Evolutionary conservation across 768 basidiomycete species (phyloP), one percentile per base, ranked within the genome.

Genomic region (Mycena maculata): DNA sequence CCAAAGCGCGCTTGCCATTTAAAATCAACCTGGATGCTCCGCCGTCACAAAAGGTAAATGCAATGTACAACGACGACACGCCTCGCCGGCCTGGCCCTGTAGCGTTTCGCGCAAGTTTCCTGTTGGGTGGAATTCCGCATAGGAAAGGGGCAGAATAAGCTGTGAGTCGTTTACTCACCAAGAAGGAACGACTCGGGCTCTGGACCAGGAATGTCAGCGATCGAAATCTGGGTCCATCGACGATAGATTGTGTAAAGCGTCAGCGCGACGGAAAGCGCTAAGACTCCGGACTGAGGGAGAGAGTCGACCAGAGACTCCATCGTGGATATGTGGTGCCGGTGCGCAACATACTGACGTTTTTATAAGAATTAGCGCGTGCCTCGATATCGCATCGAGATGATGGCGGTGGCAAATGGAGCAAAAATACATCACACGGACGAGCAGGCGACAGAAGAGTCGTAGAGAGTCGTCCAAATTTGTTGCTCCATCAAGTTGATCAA

Each of bases 21-120:
- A 74, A 87, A 87, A 65, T 88, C 87, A 9, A 83, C 80, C 54
- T 80, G 59, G 39, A 39, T 3, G 54, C 12, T 13, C 16, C 2
- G 4, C 8, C 25, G 28, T 59, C 4, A 42, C 3, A 13, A 42
- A 13, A 25, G 13, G 25, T 45, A 22, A 12, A 27, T 47, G n/a
- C 44, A 45, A 36, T 13, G 44, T 25, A 22, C 3, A 8, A 22
- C n/a, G 44, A 25, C 10, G 11, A 39, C 65, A 15, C 38, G 67
- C 72, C 49, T 66, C 79, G 13, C 82, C 86, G 20, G 81, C 86
- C 72, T 87, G 82, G 63, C 83, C 84, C 66, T 85, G 85, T 66
- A 86, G 84, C 45, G 85, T 74, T 68, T 87, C 83, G 25, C 78
- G 79, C 23, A 87, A 75, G 62, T 85, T 84, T 16, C 87, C 87